Percentiles rank a stretch among this genome's conserved stretches.
Evolutionary conservation across 2,329 filamentous ascomycete species (phyloP).

Genomic region (Karstenula rhodostoma): DNA sequence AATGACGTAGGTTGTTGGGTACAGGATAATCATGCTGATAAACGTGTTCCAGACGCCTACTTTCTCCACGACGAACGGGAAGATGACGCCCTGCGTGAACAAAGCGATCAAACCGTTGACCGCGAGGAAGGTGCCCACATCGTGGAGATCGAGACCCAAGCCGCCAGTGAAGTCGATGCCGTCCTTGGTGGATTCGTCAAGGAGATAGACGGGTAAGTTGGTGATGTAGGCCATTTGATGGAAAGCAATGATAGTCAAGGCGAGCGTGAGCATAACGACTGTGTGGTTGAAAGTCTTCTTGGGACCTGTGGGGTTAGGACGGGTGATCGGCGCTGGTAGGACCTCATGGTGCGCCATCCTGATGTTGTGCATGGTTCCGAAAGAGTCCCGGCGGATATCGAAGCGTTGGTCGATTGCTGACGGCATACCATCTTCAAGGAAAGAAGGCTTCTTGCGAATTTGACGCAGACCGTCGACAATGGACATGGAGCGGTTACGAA

Average conservation of each 20-base stretch:
- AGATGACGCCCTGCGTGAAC: conserved; percentile 76
- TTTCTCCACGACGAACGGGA: conserved; percentile 69
- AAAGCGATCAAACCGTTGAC: conserved; percentile 76
- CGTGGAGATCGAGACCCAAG: conserved; percentile 69
- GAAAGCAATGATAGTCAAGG: conserved; percentile 88
- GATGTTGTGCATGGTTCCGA: conserved; percentile 49
- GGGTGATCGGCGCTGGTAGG: conserved; percentile 26
- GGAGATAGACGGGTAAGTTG: conserved; percentile 88
- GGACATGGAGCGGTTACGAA: conserved; percentile 38
- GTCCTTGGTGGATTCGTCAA: conserved; percentile 66
- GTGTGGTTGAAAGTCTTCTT: conserved; percentile 64
- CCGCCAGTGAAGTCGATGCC: conserved; percentile 62
- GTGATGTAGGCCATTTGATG: conserved; percentile 92
- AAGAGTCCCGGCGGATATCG: conserved; percentile 46
- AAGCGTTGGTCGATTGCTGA: conserved; percentile 43
- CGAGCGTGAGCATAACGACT: conserved; percentile 79
- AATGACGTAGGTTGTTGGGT: conserved; percentile 72
- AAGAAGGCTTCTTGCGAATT: conserved; percentile 47
- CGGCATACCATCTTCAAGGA: conserved; percentile 48
- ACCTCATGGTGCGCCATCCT: conserved; percentile 37
- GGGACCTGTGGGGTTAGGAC: conserved; percentile 19
- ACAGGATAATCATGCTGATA: conserved; percentile 69
- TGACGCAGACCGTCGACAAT: conserved; percentile 42
- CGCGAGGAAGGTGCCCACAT: conserved; percentile 72
- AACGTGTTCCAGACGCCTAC: conserved; percentile 75